A percentile compares a stretch with the other conserved stretches of the same genome.
Evolutionary conservation across 2,329 filamentous ascomycete species (phyloP).

Genomic region (Alternaria solani): DNA sequence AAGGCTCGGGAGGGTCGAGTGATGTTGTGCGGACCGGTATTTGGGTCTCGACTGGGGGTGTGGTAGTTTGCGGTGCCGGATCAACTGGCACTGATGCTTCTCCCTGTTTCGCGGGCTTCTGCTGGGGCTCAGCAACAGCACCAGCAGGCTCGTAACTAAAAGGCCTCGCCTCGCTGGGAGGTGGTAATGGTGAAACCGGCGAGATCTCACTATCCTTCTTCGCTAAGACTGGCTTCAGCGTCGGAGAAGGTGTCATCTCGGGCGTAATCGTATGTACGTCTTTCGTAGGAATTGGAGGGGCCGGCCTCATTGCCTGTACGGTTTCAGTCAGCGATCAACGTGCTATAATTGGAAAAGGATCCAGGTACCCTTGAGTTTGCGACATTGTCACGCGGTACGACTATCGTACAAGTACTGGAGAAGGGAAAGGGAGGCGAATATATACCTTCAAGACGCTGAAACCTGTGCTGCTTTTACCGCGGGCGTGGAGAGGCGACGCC

Average conservation of each 20-base stretch:
- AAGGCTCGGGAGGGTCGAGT: conserved; percentile 15
- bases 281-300: conserved; percentile 25
- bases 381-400: conserved; percentile 15
- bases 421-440: conserved; percentile 34
- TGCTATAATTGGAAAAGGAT: not conserved
- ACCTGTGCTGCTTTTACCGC: conserved; percentile 50
- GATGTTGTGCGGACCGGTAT: conserved; percentile 18
- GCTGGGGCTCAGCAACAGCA: conserved; percentile 9
- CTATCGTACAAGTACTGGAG: conserved; percentile 34
- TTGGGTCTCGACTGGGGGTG: conserved; percentile 8
- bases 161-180: conserved; percentile 26
- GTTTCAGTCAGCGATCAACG: not conserved
- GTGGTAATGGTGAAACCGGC: conserved; percentile 31
- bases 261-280: conserved; percentile 38
- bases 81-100: not conserved
- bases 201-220: conserved; percentile 28
- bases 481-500: conserved; percentile 37
- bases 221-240: conserved; percentile 24
- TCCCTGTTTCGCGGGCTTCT: conserved; percentile 6
- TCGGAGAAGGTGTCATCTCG: conserved; percentile 41
- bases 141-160: conserved; percentile 37
- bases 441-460: conserved; percentile 50
- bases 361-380: conserved; percentile 17
- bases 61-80: conserved; percentile 9
- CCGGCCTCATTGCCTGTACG: conserved; percentile 31